Evolutionary conservation across 163 green algal species (phyloP), one percentile per base, ranked within the genome.

Genomic region (Scenedesmus sp.): DNA sequence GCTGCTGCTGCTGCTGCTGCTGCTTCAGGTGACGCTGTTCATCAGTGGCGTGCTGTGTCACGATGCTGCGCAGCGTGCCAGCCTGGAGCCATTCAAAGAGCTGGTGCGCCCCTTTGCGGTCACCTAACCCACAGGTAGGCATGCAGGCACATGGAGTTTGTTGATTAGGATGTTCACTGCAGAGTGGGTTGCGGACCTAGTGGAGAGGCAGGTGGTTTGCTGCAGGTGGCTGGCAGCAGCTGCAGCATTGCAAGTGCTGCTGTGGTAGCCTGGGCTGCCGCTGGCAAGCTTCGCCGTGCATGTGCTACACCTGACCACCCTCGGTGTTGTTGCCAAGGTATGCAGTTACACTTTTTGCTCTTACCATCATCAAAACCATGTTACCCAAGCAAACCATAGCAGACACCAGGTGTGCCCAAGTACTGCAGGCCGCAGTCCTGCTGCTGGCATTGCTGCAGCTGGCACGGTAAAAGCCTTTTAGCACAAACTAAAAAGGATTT

Each of bases 371-470:
- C n/a, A n/a, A n/a, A n/a, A n/a, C n/a, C n/a, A n/a, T n/a, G n/a
- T n/a, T n/a, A n/a, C n/a, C n/a, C n/a, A 22, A 15, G 51, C 51
- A 61, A 56, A 15, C 51, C 1, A 15, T 15, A 61, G 7, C 42
- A 4, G 85, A 89, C 35, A 53, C 35, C 37, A 56, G 33, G 1
- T 82, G 70, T 53, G 85, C 44, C n/a, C n/a, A 37, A 33, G 43
- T 83, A 2, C 70, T 72, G 65, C n/a, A 24, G n/a, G 65, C 43
- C 13, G 73, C 68, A 12, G 20, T 40, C 24, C 26, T 83, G 30
- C n/a, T 89, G 44, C 44, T 89, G 65, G 83, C 85, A 1, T 26
- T 89, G 43, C 42, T 89, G 44, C 85, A 89, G 68, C 68, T 89
- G 1, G 68, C 68, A 40, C 30, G 83, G 68, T 89, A n/a, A 82